A percentile compares a stretch with the other conserved stretches of the same genome.
Conservation (phyloP, 2,329 filamentous ascomycete genomes). For the Aureobasidium lini region DNA sequence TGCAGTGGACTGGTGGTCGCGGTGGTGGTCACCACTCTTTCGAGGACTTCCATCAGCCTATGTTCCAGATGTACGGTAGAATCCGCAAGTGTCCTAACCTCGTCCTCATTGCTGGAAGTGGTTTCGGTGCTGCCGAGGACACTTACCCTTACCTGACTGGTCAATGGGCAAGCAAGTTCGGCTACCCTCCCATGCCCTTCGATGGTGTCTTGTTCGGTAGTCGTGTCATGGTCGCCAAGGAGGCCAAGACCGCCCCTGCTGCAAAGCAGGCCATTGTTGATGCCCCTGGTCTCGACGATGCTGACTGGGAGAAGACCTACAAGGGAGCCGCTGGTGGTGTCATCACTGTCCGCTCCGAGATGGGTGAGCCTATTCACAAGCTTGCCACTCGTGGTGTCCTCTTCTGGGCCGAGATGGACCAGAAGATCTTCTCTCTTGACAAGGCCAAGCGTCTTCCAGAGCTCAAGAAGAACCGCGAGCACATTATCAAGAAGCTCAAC, state of each 20-base stretch:
- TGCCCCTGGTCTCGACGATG: slow-evolving; percentile 72
- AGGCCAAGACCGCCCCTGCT: slow-evolving; percentile 77
- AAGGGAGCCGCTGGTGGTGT: slow-evolving; percentile 85
- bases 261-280: slow-evolving; percentile 88
- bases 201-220: slow-evolving; percentile 87
- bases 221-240: slow-evolving; percentile 91
- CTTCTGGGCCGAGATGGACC: slow-evolving; percentile 98
- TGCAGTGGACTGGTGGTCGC: slow-evolving; percentile 93
- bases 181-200: slow-evolving; percentile 88
- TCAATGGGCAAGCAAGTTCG: slow-evolving; percentile 77
- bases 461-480: slow-evolving; percentile 77
- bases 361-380: slow-evolving; percentile 99
- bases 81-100: slow-evolving; percentile 82
- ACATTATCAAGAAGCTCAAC: slow-evolving; percentile 94
- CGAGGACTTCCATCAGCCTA: slow-evolving; percentile 90
- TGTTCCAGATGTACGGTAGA: slow-evolving; percentile 83
- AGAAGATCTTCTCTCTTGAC: slow-evolving; percentile 94
- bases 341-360: slow-evolving; percentile 94
- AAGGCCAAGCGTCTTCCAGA: slow-evolving; percentile 88
- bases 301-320: slow-evolving; percentile 87
- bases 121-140: slow-evolving; percentile 82
- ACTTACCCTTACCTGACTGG: slow-evolving; percentile 90
- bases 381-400: slow-evolving; percentile 89
- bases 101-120: slow-evolving; percentile 81
- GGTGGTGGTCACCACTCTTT: slow-evolving; percentile 92